A percentile compares a stretch with the other conserved stretches of the same genome.
Evolutionary conservation across 2,329 filamentous ascomycete species (phyloP).

Genomic region (Paracorniculantispora psalliotae): DNA sequence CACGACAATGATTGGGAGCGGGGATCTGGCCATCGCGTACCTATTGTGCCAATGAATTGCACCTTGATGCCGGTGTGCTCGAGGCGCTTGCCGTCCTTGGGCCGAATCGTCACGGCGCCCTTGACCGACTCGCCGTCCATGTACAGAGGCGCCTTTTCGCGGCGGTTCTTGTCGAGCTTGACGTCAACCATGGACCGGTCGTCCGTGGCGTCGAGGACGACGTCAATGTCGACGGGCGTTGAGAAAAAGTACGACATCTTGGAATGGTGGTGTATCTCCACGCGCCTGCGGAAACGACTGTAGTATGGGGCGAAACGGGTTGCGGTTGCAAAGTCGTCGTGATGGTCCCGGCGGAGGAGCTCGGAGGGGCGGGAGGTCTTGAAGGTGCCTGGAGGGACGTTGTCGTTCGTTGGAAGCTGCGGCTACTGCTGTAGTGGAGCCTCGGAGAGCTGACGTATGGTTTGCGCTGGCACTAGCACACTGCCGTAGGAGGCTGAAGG

Average conservation of each 20-base stretch:
- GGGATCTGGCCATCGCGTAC: slow-evolving; percentile 41
- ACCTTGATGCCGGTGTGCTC: slow-evolving; percentile 99
- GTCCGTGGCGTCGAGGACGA: slow-evolving; percentile 93
- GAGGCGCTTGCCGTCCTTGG: slow-evolving; percentile 95
- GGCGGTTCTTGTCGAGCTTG: slow-evolving; percentile 96
- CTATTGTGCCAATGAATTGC: slow-evolving; percentile 98
- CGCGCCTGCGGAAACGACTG: background rate
- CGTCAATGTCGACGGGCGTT: slow-evolving; percentile 96
- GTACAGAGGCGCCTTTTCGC: slow-evolving; percentile 94
- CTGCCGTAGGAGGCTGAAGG: too few species aligned
- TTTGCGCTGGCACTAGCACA: background rate
- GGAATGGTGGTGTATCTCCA: background rate
- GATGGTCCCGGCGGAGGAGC: background rate
- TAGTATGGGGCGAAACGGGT: background rate
- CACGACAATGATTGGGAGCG: background rate
- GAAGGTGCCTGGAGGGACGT: background rate
- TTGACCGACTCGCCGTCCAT: slow-evolving; percentile 98
- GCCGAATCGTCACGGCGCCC: slow-evolving; percentile 87
- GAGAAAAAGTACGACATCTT: slow-evolving; percentile 96
- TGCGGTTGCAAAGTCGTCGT: background rate
- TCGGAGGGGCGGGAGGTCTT: slow-evolving; percentile 1
- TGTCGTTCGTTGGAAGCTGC: slow-evolving; percentile 8
- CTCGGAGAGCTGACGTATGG: slow-evolving; percentile 12
- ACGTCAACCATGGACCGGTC: slow-evolving; percentile 93
- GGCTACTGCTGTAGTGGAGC: slow-evolving; percentile 8